Conservation (phyloP, 371 early-diverging fungal genomes). For the Mucor lusitanicus region DNA sequence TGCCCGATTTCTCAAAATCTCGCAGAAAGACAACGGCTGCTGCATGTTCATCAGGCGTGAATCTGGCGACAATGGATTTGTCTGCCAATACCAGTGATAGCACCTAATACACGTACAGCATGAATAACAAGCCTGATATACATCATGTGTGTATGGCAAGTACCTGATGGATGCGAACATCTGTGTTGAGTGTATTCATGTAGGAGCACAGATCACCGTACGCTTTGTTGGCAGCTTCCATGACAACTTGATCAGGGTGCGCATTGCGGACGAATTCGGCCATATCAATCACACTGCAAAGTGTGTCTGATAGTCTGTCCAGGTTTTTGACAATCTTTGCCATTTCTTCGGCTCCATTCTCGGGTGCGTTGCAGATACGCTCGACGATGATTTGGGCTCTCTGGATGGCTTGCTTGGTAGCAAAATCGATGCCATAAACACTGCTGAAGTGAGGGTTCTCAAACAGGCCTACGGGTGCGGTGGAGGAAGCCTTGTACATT, state of each 20-base stretch:
- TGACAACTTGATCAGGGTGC: conserved; percentile 76
- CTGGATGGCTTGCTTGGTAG: conserved; percentile 46
- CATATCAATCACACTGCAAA: conserved; percentile 91
- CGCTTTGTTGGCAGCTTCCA: conserved; percentile 78
- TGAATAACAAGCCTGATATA: background rate
- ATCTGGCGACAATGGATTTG: conserved; percentile 48
- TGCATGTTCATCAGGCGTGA: conserved; percentile 71
- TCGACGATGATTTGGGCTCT: conserved; percentile 61
- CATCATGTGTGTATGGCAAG: background rate
- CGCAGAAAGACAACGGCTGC: conserved; percentile 83
- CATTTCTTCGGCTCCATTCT: conserved; percentile 61
- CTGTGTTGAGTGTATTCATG: conserved; percentile 93
- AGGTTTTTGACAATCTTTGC: conserved; percentile 77
- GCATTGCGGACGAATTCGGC: conserved; percentile 92
- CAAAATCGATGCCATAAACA: conserved; percentile 41
- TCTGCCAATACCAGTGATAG: conserved; percentile 67
- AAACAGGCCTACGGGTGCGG: conserved; percentile 27
- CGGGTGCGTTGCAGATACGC: conserved; percentile 60
- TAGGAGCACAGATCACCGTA: conserved; percentile 77
- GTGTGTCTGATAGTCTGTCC: conserved; percentile 86
- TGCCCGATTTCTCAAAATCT: conserved; percentile 95
- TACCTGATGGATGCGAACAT: conserved; percentile 81
- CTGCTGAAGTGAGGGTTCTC: conserved; percentile 38
- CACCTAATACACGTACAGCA: conserved; percentile 37
- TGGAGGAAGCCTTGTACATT: background rate